phyloP scores from a whole-genome alignment of 2,329 filamentous ascomycete genomes.

The Fusarium liriodendri region DNA sequence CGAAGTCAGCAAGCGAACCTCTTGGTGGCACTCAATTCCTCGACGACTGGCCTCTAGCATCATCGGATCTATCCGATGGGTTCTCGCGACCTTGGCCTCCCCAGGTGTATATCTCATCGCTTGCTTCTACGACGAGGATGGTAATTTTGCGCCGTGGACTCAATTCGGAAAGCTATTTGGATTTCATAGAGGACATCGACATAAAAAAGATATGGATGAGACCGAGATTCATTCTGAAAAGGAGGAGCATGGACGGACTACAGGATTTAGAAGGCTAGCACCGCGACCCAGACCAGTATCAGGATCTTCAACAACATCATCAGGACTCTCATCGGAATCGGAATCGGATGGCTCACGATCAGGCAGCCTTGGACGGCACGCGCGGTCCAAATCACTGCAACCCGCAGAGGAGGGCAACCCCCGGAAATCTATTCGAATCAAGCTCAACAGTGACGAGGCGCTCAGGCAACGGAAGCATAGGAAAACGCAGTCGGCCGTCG shows the following conservation, averaged over 20 bases:
- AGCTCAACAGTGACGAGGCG: conserved; percentile 84
- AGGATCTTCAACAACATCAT: conserved; percentile 61
- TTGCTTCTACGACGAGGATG: conserved; percentile 84
- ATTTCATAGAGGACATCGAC: conserved; percentile 52
- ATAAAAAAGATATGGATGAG: conserved; percentile 56
- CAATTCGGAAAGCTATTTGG: conserved; percentile 76
- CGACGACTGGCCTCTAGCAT: conserved; percentile 78
- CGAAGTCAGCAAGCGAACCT: conserved; percentile 51
- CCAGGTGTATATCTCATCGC: conserved; percentile 86
- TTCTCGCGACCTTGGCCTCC: conserved; percentile 81
- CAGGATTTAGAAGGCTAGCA: conserved; percentile 44
- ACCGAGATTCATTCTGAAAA: conserved; percentile 42
- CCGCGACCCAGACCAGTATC: conserved; percentile 45
- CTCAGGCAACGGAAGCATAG: conserved; percentile 78
- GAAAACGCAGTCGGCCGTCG: conserved; percentile 65
- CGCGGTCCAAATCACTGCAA: conserved; percentile 71
- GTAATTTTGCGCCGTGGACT: conserved; percentile 80
- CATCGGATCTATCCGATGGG: conserved; percentile 79
- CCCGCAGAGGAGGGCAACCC: conserved; percentile 72
- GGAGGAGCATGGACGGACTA: conserved; percentile 41
- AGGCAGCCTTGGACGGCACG: conserved; percentile 57
- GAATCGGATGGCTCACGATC: conserved; percentile 66
- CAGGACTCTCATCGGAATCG: conserved; percentile 76
- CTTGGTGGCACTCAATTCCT: conserved; percentile 69
- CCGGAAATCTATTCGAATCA: conserved; percentile 89